phyloP scores from a whole-genome alignment of 2,329 filamentous ascomycete species.

The Trichophyton verrucosum region DNA sequence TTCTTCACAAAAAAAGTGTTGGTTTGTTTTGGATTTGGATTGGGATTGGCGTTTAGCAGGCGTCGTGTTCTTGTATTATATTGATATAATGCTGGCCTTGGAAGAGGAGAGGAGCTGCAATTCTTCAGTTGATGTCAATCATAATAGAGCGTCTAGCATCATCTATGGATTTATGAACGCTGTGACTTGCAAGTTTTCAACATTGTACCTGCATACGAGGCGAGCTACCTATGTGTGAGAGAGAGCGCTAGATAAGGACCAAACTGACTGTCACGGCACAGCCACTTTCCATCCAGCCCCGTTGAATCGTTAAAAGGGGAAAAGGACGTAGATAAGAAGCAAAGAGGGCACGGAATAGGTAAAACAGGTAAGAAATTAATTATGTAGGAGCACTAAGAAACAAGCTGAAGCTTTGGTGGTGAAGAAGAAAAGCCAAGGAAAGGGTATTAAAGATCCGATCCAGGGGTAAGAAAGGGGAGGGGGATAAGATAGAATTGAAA shows the following conservation, averaged over 20 bases:
- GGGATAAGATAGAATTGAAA: not conserved
- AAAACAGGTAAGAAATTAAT: not conserved
- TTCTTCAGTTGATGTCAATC: too few species aligned
- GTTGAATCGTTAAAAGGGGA: not conserved
- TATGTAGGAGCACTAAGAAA: not conserved
- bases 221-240: too few species aligned
- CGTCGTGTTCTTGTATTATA: not conserved
- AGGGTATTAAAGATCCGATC: slow-evolving; percentile 1
- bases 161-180: too few species aligned
- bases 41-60: not conserved
- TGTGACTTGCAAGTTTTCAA: too few species aligned
- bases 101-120: too few species aligned
- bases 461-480: not conserved
- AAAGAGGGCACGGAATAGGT: not conserved
- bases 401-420: not conserved
- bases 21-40: not conserved
- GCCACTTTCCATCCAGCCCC: not conserved
- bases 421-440: not conserved
- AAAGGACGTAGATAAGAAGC: not conserved
- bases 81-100: not conserved
- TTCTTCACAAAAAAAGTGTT: not conserved
- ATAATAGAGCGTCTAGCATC: too few species aligned
- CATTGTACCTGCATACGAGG: too few species aligned
- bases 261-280: not conserved
- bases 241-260: too few species aligned